These are phyloP conservation scores for Diddensiella caesifluorescens DNA, from an alignment of 805 yeast species.

Conservation along the genomic window DNA sequence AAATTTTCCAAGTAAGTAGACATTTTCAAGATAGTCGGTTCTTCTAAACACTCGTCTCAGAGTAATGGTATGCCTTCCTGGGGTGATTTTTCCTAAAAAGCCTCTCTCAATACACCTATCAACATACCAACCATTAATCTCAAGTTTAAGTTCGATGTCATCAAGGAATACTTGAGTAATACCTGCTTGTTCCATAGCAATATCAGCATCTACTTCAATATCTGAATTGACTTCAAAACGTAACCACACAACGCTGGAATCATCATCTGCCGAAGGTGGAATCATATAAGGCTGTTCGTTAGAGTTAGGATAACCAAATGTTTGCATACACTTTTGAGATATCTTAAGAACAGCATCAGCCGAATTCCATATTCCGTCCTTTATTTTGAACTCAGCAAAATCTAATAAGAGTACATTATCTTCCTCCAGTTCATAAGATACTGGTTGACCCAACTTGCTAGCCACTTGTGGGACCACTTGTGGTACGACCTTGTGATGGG, in stretches of 20 bases:
- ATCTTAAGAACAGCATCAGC: slow-evolving; percentile 1
- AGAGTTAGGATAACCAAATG: slow-evolving; percentile 1
- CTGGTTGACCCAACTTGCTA: slow-evolving; percentile 1
- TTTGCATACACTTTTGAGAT: not conserved
- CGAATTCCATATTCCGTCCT: not conserved
- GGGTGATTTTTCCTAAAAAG: not conserved
- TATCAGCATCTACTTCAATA: not conserved
- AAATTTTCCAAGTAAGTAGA: slow-evolving; percentile 8
- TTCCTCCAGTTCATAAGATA: slow-evolving; percentile 3
- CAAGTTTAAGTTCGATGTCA: not conserved
- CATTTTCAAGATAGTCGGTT: slow-evolving; percentile 5
- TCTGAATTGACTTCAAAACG: not conserved
- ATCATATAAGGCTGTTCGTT: slow-evolving; percentile 7
- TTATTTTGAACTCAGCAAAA: slow-evolving; percentile 5
- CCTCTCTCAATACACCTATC: slow-evolving; percentile 1
- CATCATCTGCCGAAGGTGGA: not conserved
- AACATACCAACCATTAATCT: slow-evolving; percentile 1
- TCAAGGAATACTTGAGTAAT: not conserved
- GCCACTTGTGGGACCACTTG: not conserved
- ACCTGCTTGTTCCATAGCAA: slow-evolving; percentile 1
- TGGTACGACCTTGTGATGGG: not conserved
- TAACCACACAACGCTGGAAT: not conserved
- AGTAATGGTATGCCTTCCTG: not conserved
- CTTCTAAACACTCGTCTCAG: not conserved
- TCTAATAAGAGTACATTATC: slow-evolving; percentile 8